These are phyloP conservation scores for Ceratocystis alfenasii DNA, from an alignment of 2,329 filamentous ascomycete species.

Conservation along the genomic window DNA sequence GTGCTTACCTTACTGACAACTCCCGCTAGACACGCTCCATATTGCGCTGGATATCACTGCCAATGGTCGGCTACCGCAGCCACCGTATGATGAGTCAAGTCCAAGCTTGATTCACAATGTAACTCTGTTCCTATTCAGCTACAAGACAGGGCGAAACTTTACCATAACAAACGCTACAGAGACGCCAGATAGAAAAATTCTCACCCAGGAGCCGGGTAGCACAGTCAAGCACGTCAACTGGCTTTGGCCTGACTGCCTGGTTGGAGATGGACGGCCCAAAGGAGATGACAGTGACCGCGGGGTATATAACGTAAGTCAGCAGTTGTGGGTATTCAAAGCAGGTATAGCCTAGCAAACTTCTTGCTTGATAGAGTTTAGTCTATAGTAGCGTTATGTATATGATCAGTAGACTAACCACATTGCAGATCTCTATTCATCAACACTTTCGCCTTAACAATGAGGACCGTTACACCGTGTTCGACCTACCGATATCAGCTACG, in stretches of 20 bases:
- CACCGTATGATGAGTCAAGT: conserved; percentile 40
- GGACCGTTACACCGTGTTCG: conserved; percentile 57
- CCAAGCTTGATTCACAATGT: conserved; percentile 50
- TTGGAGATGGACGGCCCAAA: conserved; percentile 43
- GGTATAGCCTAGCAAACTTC: background rate
- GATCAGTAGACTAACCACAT: background rate
- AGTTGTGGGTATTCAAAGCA: background rate
- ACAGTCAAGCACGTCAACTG: conserved; percentile 65
- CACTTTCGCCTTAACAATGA: conserved; percentile 53
- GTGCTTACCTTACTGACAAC: conserved; percentile 20
- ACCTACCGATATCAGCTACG: conserved; percentile 55
- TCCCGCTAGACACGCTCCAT: conserved; percentile 41
- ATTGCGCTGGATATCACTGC: conserved; percentile 56
- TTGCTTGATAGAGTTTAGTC: background rate
- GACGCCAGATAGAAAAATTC: conserved; percentile 47
- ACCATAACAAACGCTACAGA: conserved; percentile 54
- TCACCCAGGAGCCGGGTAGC: conserved; percentile 51
- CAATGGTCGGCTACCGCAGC: conserved; percentile 45
- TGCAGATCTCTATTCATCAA: conserved; percentile 56
- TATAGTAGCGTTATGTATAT: background rate
- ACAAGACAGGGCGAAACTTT: conserved; percentile 51
- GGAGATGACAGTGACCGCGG: conserved; percentile 42
- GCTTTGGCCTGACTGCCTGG: conserved; percentile 58
- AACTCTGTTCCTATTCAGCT: conserved; percentile 55
- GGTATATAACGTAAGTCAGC: conserved; percentile 46